A percentile compares a stretch with the other conserved stretches of the same genome.
Evolutionary conservation across 108 stramenopile genomes (phyloP).

Genomic region (Cylindrotheca fusiformis): DNA sequence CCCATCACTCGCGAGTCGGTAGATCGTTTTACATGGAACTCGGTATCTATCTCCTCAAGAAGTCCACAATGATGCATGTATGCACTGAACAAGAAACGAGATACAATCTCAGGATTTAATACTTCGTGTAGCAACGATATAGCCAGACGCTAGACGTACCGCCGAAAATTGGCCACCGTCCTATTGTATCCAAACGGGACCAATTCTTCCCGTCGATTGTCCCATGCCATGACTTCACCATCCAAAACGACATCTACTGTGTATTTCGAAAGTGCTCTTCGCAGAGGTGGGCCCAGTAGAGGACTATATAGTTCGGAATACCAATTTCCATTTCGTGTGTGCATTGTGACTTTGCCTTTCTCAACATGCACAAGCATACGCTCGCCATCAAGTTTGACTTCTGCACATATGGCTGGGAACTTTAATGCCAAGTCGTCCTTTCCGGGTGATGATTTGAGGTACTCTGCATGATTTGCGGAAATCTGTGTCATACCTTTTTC

Average conservation of each 20-base stretch:
- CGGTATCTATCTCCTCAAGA: conserved; percentile 63
- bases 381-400: conserved; percentile 88
- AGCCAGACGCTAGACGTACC: no score
- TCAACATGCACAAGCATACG: conserved; percentile 63
- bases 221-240: conserved; percentile 83
- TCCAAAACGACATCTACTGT: conserved; percentile 80
- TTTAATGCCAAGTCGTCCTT: conserved; percentile 47
- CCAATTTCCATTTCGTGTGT: conserved; percentile 39
- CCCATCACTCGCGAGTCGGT: conserved; percentile 22
- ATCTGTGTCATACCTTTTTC: conserved; percentile 49
- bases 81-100: no score
- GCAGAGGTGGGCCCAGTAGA: conserved; percentile 70
- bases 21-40: conserved; percentile 36
- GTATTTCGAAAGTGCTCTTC: conserved; percentile 54
- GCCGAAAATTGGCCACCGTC: conserved; percentile 59
- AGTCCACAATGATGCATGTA: conserved; percentile 46
- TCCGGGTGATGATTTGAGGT: conserved; percentile 12
- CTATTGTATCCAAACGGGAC: conserved; percentile 81
- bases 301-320: conserved; percentile 71
- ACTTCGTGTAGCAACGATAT: no score
- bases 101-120: no score
- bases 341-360: conserved; percentile 56
- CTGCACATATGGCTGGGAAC: conserved; percentile 72
- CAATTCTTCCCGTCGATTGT: conserved; percentile 44
- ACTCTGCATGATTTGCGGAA: conserved; percentile 40